phyloP scores from a whole-genome alignment of 306 rosid genomes.

The Cicer chorassanicum region DNA sequence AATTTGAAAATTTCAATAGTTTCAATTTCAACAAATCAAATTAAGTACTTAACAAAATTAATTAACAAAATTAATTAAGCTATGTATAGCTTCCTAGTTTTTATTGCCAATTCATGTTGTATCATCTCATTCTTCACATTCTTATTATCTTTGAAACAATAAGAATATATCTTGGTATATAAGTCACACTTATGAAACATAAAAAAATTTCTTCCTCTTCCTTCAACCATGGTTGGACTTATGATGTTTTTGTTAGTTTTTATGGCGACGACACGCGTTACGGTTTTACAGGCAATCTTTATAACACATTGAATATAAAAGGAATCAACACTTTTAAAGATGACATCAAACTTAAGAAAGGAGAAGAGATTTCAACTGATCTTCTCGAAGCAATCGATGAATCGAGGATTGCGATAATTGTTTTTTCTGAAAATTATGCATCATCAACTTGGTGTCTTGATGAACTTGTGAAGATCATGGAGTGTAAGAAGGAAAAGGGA shows the following conservation, averaged over 20 bases:
- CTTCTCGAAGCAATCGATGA: slow-evolving; percentile 41
- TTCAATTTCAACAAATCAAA: background rate
- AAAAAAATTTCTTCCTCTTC: slow-evolving; percentile 2
- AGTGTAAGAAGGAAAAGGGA: slow-evolving; percentile 34
- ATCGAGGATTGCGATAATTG: slow-evolving; percentile 37
- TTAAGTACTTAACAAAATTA: background rate
- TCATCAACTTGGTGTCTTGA: slow-evolving; percentile 44
- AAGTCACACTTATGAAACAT: background rate
- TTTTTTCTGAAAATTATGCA: slow-evolving; percentile 45
- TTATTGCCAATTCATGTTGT: background rate
- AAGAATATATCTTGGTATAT: background rate
- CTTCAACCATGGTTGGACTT: slow-evolving; percentile 39
- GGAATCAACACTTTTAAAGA: slow-evolving; percentile 45
- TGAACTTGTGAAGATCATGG: slow-evolving; percentile 38
- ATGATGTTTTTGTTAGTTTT: slow-evolving; percentile 46
- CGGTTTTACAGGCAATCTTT: slow-evolving; percentile 39
- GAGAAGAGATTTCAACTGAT: slow-evolving; percentile 6
- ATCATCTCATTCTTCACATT: background rate
- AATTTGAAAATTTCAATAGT: background rate
- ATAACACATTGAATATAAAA: slow-evolving; percentile 15
- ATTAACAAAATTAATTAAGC: background rate
- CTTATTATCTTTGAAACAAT: slow-evolving; percentile 1
- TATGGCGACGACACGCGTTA: slow-evolving; percentile 36
- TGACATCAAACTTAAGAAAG: slow-evolving; percentile 37
- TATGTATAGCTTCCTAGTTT: background rate